phyloP scores from a whole-genome alignment of 2,329 filamentous ascomycete species.

The Fusarium concolor region DNA sequence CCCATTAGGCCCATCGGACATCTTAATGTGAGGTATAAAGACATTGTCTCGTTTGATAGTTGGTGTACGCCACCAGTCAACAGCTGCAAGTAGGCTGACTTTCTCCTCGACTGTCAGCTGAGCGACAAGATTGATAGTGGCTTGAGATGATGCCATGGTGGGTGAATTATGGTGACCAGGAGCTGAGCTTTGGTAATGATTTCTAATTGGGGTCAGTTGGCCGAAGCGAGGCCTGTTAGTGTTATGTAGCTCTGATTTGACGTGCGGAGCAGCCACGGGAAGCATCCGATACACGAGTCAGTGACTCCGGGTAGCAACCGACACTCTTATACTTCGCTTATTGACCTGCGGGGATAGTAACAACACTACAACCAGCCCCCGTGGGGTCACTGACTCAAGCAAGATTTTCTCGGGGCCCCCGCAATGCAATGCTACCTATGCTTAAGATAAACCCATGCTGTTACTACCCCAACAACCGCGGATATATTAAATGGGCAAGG shows the following conservation, averaged over 20 bases:
- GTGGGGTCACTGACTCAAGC: too few relatives aligned
- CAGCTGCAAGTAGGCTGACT: neutral
- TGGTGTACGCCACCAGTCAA: slow-evolving; percentile 17
- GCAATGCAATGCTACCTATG: too few relatives aligned
- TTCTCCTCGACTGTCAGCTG: neutral
- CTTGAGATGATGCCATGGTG: neutral
- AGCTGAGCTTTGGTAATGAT: too few relatives aligned
- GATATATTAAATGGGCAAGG: too few relatives aligned
- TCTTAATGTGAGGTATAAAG: slow-evolving; percentile 16
- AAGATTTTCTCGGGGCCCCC: too few relatives aligned
- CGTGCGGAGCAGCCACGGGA: neutral
- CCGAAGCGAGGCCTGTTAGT: neutral
- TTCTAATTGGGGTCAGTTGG: too few relatives aligned
- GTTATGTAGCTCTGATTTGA: neutral
- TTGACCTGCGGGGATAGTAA: too few relatives aligned
- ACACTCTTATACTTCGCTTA: too few relatives aligned
- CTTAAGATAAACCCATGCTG: too few relatives aligned
- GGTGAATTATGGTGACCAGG: neutral
- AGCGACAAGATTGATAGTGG: neutral
- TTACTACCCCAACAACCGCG: too few relatives aligned
- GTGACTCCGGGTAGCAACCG: too few relatives aligned
- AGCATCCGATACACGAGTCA: neutral
- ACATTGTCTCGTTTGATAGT: neutral
- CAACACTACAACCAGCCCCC: too few relatives aligned
- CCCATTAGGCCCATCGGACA: slow-evolving; percentile 6